Percentiles rank a stretch among this genome's conserved stretches.
These are phyloP conservation scores for Berkeleyomyces basicola DNA, from an alignment of 2,329 filamentous ascomycete genomes.

Conservation along the genomic window DNA sequence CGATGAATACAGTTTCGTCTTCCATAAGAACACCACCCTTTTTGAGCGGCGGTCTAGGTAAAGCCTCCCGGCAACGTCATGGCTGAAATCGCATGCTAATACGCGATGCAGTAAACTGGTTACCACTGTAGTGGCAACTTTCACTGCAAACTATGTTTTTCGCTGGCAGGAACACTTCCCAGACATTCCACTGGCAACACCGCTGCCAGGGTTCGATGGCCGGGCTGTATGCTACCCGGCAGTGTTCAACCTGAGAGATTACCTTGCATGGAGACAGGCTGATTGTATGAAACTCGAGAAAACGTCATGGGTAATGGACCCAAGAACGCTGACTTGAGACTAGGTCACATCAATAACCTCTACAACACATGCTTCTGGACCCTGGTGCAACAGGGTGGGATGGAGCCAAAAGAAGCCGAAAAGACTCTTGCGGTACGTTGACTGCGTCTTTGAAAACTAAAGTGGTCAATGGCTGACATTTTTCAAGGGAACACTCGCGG, in stretches of 20 bases:
- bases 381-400: constrained; percentile 60
- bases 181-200: constrained; percentile 49
- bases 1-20: constrained; percentile 89
- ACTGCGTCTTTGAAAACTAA: neutral
- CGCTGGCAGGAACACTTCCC: constrained; percentile 66
- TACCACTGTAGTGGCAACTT: constrained; percentile 80
- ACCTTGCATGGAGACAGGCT: constrained; percentile 91
- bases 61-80: constrained; percentile 15
- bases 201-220: constrained; percentile 82
- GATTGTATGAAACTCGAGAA: constrained; percentile 52
- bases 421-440: constrained; percentile 52
- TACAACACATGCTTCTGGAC: constrained; percentile 98
- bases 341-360: constrained; percentile 92
- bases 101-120: constrained; percentile 55
- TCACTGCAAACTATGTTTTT: constrained; percentile 79
- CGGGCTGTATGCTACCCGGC: constrained; percentile 81
- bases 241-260: constrained; percentile 69
- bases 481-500: constrained; percentile 56
- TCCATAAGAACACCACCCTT: constrained; percentile 63
- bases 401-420: constrained; percentile 66
- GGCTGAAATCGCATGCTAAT: neutral
- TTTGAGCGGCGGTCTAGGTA: constrained; percentile 76
- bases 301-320: neutral
- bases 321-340: constrained; percentile 12
- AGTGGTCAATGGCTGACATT: constrained; percentile 14